These are phyloP conservation scores for Tephrocybe sp. DNA, from an alignment of 768 basidiomycete genomes.

Conservation along the genomic window DNA sequence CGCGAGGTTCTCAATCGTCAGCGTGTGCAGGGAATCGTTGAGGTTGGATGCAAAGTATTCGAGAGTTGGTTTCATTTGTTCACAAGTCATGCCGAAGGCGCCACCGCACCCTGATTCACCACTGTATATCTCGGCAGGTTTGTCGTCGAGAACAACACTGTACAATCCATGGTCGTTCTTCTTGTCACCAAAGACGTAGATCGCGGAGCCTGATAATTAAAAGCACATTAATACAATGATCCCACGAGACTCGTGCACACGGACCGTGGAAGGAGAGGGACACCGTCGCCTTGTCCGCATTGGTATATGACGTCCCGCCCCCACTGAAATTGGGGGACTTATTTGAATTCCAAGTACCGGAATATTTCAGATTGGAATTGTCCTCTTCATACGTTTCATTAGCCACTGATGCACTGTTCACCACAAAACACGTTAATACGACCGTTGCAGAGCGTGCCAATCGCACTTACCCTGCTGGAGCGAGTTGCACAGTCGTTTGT, in stretches of 20 bases:
- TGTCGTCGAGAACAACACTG: slow-evolving; percentile 36
- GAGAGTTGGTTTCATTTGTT: slow-evolving; percentile 42
- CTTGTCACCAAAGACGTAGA: slow-evolving; percentile 48
- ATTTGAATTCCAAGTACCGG: slow-evolving; percentile 41
- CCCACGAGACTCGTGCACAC: too few relatives aligned
- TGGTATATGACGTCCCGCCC: slow-evolving; percentile 41
- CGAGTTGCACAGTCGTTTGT: slow-evolving; percentile 39
- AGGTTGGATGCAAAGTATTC: slow-evolving; percentile 43
- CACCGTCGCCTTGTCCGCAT: slow-evolving; percentile 37
- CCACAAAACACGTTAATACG: not conserved
- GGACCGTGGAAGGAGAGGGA: slow-evolving; percentile 40
- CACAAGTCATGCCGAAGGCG: slow-evolving; percentile 42
- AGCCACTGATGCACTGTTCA: slow-evolving; percentile 34
- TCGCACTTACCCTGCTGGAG: slow-evolving; percentile 37
- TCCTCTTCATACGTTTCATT: slow-evolving; percentile 43
- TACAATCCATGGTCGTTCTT: slow-evolving; percentile 48
- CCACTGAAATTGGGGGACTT: slow-evolving; percentile 43
- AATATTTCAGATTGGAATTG: slow-evolving; percentile 34
- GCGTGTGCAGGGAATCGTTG: slow-evolving; percentile 32
- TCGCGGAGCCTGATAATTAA: slow-evolving; percentile 37
- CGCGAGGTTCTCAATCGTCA: slow-evolving; percentile 39
- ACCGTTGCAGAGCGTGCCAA: not conserved
- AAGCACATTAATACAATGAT: too few relatives aligned
- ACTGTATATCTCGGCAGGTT: slow-evolving; percentile 29
- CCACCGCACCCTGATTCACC: slow-evolving; percentile 48